These are phyloP conservation scores for Senna tora DNA, from an alignment of 306 rosid genomes.

Conservation along the genomic window DNA sequence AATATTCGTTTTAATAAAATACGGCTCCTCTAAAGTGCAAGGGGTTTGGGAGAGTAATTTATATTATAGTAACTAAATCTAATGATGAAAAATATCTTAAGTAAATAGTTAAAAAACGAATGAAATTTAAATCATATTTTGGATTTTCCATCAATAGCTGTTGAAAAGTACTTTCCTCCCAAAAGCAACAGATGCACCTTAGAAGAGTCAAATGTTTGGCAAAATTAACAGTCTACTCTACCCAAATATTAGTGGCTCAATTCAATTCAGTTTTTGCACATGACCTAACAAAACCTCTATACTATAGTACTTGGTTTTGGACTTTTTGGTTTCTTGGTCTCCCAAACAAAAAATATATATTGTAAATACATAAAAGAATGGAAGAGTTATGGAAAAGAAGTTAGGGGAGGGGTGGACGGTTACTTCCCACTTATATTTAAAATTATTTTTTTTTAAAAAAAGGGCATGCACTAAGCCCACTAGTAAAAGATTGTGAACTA, in stretches of 20 bases:
- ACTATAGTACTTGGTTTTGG: no score
- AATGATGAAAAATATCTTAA: not conserved
- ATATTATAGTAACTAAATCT: not conserved
- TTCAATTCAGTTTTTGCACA: slow-evolving; percentile 25
- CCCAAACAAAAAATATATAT: no score
- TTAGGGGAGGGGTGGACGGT: no score
- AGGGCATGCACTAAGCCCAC: no score
- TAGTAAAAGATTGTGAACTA: slow-evolving; percentile 6
- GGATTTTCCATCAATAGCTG: slow-evolving; percentile 9
- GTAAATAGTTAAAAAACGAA: not conserved
- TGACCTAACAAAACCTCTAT: slow-evolving; percentile 16
- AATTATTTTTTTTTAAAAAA: no score
- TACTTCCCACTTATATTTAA: no score
- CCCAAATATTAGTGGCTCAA: slow-evolving; percentile 1
- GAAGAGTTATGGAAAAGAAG: no score
- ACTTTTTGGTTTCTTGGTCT: no score
- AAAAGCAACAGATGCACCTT: not conserved
- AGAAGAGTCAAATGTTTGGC: slow-evolving; percentile 2
- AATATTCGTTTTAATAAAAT: slow-evolving; percentile 21
- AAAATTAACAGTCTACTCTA: not conserved
- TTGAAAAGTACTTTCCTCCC: not conserved
- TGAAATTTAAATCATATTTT: slow-evolving; percentile 13
- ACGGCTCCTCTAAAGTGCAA: slow-evolving; percentile 23
- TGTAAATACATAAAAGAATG: no score
- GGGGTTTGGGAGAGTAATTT: slow-evolving; percentile 11